Percentiles rank a stretch among this genome's conserved stretches.
phyloP scores from a whole-genome alignment of 2,329 filamentous ascomycete species.

The Colletotrichum musicola region DNA sequence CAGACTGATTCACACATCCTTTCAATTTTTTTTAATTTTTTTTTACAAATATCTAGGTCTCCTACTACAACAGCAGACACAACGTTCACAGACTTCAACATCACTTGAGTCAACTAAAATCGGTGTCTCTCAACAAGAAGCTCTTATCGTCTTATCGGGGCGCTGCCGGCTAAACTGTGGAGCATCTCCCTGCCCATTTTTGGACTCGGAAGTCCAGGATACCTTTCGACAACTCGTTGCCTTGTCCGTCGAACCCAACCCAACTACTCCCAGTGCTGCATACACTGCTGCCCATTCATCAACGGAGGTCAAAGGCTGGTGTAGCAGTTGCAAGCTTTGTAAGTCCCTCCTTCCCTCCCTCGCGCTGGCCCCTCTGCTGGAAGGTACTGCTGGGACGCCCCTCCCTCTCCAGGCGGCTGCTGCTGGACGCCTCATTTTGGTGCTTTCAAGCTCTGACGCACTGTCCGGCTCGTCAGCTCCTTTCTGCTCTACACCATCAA shows the following conservation, averaged over 20 bases:
- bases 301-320: conserved; percentile 20
- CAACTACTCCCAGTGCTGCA: conserved; percentile 2
- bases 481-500: not conserved
- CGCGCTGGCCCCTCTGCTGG: not conserved
- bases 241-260: conserved; percentile 17
- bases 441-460: conserved; percentile 23
- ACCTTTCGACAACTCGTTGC: conserved; percentile 13
- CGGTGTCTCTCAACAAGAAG: not conserved
- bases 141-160: conserved; percentile 36
- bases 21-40: no score
- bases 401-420: conserved; percentile 12
- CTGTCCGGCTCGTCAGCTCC: not conserved
- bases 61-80: no score
- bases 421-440: conserved; percentile 19
- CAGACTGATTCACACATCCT: no score
- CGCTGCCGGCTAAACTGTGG: conserved; percentile 34
- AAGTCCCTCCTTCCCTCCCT: not conserved
- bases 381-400: conserved; percentile 7
- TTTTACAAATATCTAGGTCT: no score
- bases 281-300: conserved; percentile 20
- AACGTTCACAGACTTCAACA: no score
- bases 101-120: no score
- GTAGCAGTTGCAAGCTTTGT: conserved; percentile 10
- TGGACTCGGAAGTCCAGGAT: conserved; percentile 12
- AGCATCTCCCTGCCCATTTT: conserved; percentile 26